Percentiles rank a stretch among this genome's conserved stretches.
Evolutionary conservation across 352 stramenopile species (phyloP).

Genomic region (Phytopythium montanum): DNA sequence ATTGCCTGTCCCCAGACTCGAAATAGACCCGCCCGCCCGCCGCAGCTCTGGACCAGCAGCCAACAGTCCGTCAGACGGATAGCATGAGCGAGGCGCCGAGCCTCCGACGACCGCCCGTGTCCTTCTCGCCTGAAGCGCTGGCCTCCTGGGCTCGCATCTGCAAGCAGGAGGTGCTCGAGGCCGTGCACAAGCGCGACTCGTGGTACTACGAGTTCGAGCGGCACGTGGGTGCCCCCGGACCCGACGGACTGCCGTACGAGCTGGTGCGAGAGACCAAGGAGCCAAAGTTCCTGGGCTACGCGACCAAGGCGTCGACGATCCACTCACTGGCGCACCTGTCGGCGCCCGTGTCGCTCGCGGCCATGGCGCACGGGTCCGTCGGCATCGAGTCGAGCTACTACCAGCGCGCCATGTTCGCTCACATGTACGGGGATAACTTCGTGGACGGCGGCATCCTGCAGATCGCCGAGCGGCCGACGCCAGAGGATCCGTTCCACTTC

Average conservation of each 20-base stretch:
- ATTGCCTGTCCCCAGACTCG: no score
- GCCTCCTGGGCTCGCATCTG: constrained; percentile 25
- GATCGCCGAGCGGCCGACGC: constrained; percentile 8
- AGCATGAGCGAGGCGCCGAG: neutral
- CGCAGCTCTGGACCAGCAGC: neutral
- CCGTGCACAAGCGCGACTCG: constrained; percentile 28
- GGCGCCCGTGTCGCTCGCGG: constrained; percentile 22
- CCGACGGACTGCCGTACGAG: constrained; percentile 20
- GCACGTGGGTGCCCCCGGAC: constrained; percentile 12
- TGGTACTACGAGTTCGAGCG: constrained; percentile 41
- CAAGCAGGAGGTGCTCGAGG: constrained; percentile 22
- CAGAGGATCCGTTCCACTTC: neutral
- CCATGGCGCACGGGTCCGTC: constrained; percentile 32
- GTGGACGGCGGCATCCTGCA: constrained; percentile 31
- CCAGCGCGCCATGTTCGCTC: constrained; percentile 26
- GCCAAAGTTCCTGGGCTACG: constrained; percentile 19
- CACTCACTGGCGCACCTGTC: constrained; percentile 32
- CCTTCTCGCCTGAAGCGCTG: constrained; percentile 16
- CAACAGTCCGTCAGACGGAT: neutral
- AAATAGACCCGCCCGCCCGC: no score
- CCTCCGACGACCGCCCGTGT: neutral
- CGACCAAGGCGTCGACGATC: constrained; percentile 15
- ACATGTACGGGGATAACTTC: constrained; percentile 46
- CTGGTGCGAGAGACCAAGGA: constrained; percentile 24
- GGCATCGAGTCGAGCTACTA: constrained; percentile 29